Evolutionary conservation across 352 stramenopile species (phyloP).

Genomic region (Phytophthora sp.): DNA sequence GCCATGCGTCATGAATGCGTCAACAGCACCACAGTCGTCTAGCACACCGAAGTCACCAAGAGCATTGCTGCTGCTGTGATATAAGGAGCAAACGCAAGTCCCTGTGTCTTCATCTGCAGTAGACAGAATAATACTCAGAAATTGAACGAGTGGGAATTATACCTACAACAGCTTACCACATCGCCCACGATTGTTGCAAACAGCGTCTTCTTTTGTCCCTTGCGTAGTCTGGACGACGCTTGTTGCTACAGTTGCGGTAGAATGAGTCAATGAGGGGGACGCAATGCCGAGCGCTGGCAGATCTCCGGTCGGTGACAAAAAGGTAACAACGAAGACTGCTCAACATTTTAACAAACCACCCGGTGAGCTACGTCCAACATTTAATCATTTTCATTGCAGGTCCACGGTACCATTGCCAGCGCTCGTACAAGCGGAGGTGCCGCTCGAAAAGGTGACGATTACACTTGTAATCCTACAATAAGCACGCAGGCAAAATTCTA

Average conservation of each 20-base stretch:
- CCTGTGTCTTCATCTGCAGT: conserved; percentile 75
- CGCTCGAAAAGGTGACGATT: conserved; percentile 44
- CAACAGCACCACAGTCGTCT: conserved; percentile 69
- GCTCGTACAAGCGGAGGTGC: conserved; percentile 44
- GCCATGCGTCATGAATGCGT: conserved; percentile 70
- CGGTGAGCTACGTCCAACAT: too few species aligned
- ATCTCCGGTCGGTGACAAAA: conserved; percentile 69
- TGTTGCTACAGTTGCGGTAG: conserved; percentile 32
- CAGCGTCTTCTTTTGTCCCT: conserved; percentile 69
- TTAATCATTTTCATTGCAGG: too few species aligned
- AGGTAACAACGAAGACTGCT: conserved; percentile 53
- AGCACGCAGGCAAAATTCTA: background rate
- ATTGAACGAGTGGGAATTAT: too few species aligned
- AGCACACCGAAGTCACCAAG: conserved; percentile 48
- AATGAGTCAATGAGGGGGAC: conserved; percentile 41
- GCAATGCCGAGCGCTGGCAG: conserved; percentile 57
- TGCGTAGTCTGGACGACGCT: conserved; percentile 28
- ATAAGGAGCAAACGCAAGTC: conserved; percentile 60
- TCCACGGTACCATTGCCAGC: conserved; percentile 50
- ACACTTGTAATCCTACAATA: conserved; percentile 56
- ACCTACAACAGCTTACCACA: conserved; percentile 68
- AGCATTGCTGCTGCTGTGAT: conserved; percentile 67
- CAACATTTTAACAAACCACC: background rate
- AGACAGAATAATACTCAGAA: background rate
- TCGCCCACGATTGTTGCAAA: conserved; percentile 82